These are phyloP conservation scores for Suaeda aralocaspica DNA, from an alignment of 148 eudicot genomes.

Conservation along the genomic window DNA sequence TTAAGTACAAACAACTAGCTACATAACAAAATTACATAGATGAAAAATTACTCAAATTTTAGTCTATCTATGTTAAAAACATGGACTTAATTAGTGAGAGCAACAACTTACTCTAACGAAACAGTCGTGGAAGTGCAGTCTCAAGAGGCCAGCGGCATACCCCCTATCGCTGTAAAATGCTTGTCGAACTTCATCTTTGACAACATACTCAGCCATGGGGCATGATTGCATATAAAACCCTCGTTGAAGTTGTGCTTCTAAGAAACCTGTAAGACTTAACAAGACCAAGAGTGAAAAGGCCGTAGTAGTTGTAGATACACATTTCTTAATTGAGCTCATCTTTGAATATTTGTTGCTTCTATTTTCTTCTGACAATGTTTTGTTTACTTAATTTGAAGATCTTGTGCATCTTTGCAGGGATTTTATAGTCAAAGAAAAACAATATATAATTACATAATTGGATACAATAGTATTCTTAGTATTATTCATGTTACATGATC, in stretches of 20 bases:
- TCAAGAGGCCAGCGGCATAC: slow-evolving; percentile 56
- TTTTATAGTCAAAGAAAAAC: slow-evolving; percentile 24
- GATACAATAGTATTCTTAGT: neutral
- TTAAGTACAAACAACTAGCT: neutral
- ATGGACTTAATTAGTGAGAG: neutral
- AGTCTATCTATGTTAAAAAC: neutral
- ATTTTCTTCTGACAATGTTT: slow-evolving; percentile 12
- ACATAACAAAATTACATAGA: neutral
- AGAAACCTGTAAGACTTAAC: slow-evolving; percentile 24
- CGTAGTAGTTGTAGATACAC: slow-evolving; percentile 3
- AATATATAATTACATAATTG: slow-evolving; percentile 7
- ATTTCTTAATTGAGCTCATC: slow-evolving; percentile 25
- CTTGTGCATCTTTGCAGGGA: neutral
- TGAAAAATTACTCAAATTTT: neutral
- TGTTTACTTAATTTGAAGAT: slow-evolving; percentile 13
- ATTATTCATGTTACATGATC: slow-evolving; percentile 18
- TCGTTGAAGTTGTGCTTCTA: slow-evolving; percentile 49
- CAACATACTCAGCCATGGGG: slow-evolving; percentile 39
- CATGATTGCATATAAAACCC: slow-evolving; percentile 50
- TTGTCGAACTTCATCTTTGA: slow-evolving; percentile 49
- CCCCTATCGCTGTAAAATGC: slow-evolving; percentile 40
- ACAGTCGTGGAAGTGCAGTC: slow-evolving; percentile 76
- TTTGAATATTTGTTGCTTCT: neutral
- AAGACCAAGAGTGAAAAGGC: slow-evolving; percentile 26
- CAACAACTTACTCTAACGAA: slow-evolving; percentile 53